phyloP scores from a whole-genome alignment of 768 basidiomycete genomes.

The Gloeophyllum trabeum region DNA sequence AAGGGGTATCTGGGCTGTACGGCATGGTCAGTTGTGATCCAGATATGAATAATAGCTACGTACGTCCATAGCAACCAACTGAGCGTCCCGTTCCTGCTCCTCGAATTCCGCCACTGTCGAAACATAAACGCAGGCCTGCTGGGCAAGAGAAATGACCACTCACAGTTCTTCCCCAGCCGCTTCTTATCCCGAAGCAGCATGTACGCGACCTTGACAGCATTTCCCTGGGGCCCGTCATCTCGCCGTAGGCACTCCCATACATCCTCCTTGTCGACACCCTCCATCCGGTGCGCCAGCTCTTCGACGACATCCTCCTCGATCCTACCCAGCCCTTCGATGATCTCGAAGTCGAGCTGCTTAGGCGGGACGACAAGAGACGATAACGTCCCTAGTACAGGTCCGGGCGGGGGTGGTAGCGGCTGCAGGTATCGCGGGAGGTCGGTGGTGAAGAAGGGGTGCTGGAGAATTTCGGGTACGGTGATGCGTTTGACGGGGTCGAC shows the following conservation, averaged over 20 bases:
- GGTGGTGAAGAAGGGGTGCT: slow-evolving; percentile 82
- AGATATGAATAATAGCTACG: slow-evolving; percentile 17
- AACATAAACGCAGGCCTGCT: slow-evolving; percentile 4
- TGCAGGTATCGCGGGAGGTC: slow-evolving; percentile 82
- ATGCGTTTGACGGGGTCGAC: slow-evolving; percentile 94
- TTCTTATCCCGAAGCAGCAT: slow-evolving; percentile 86
- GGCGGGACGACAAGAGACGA: slow-evolving; percentile 59
- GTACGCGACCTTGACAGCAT: slow-evolving; percentile 95
- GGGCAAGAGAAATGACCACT: slow-evolving; percentile 23
- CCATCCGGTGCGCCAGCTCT: slow-evolving; percentile 62
- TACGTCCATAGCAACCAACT: slow-evolving; percentile 73
- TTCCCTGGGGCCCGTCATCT: slow-evolving; percentile 79
- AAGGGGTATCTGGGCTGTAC: slow-evolving; percentile 55
- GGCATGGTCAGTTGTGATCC: slow-evolving; percentile 5
- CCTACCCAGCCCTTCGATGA: slow-evolving; percentile 85
- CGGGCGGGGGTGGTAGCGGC: slow-evolving; percentile 68
- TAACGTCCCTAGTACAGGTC: slow-evolving; percentile 66
- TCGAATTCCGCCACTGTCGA: slow-evolving; percentile 61
- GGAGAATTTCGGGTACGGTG: slow-evolving; percentile 83
- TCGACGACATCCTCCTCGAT: slow-evolving; percentile 90
- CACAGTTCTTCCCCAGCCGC: slow-evolving; percentile 74
- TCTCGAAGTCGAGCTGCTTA: slow-evolving; percentile 64
- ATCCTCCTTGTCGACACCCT: slow-evolving; percentile 69
- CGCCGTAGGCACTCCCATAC: slow-evolving; percentile 78
- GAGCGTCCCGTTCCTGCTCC: slow-evolving; percentile 79